phyloP scores from a whole-genome alignment of 441 rosid genomes.

The Bruguiera hainesii region DNA sequence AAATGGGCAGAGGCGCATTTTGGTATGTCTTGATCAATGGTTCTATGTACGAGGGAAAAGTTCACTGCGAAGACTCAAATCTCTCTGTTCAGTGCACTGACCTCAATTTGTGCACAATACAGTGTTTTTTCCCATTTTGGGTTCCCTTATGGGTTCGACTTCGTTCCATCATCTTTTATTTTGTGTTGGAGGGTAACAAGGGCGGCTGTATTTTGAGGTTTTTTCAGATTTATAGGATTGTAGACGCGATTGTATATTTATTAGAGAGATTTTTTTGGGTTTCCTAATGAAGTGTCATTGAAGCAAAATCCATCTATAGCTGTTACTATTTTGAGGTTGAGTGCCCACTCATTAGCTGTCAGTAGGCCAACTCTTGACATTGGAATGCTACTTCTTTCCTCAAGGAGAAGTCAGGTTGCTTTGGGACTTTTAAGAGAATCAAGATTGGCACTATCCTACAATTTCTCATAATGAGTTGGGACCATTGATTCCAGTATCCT shows the following conservation, averaged over 20 bases:
- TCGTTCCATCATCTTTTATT: conserved; percentile 20
- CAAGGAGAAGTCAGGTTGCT: no score
- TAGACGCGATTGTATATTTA: conserved; percentile 33
- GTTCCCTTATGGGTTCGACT: conserved; percentile 11
- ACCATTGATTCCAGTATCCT: no score
- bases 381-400: no score
- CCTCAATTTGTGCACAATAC: conserved; percentile 19
- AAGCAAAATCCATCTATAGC: no score
- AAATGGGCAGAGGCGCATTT: conserved; percentile 25
- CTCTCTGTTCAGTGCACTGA: conserved; percentile 20
- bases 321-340: no score
- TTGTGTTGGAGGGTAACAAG: conserved; percentile 15
- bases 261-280: conserved; percentile 6
- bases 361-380: no score
- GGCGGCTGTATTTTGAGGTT: conserved; percentile 11
- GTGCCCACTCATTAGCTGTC: no score
- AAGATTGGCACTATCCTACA: no score
- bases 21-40: conserved; percentile 10
- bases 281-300: background rate
- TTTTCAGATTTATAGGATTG: conserved; percentile 21
- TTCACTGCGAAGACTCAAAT: background rate
- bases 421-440: no score
- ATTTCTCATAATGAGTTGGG: no score
- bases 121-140: conserved; percentile 20
- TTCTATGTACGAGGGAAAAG: conserved; percentile 10